These are phyloP conservation scores for Triticum aestivum DNA, from an alignment of 176 grass and related monocot genomes.

Conservation along the genomic window DNA sequence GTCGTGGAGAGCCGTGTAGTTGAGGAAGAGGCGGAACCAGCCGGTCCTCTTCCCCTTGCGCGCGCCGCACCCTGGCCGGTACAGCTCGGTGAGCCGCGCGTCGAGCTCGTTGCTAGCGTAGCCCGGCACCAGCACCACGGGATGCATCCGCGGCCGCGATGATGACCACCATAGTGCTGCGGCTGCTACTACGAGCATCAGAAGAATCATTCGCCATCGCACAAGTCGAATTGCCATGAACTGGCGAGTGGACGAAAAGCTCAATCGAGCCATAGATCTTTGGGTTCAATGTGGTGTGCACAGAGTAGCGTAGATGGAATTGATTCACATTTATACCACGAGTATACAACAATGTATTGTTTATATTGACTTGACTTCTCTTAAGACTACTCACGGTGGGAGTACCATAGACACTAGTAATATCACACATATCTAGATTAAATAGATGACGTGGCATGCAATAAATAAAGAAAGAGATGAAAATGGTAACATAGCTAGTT, in stretches of 20 bases:
- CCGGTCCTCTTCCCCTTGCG: neutral
- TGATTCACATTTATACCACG: neutral
- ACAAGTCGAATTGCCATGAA: neutral
- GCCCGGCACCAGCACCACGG: slow-evolving; percentile 55
- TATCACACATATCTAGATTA: too few species aligned
- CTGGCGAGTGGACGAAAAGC: neutral
- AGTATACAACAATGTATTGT: too few species aligned
- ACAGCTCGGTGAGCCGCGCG: slow-evolving; percentile 48
- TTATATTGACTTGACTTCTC: neutral
- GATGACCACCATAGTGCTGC: neutral
- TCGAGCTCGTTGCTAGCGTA: slow-evolving; percentile 62
- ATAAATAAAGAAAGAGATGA: too few species aligned
- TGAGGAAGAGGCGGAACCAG: slow-evolving; percentile 57
- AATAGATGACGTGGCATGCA: too few species aligned
- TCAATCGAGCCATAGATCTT: neutral
- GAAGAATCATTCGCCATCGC: neutral
- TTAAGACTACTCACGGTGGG: too few species aligned
- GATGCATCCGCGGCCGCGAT: neutral
- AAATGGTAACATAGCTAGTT: too few species aligned
- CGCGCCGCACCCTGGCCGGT: slow-evolving; percentile 31
- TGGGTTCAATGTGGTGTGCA: neutral
- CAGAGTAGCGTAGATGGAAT: neutral
- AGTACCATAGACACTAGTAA: too few species aligned
- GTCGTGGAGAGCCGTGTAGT: slow-evolving; percentile 25
- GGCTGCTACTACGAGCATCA: neutral